A percentile compares a stretch with the other conserved stretches of the same genome.
These are phyloP conservation scores for Pigoraptor vietnamica DNA, from an alignment of 78 protist species.

Conservation along the genomic window DNA sequence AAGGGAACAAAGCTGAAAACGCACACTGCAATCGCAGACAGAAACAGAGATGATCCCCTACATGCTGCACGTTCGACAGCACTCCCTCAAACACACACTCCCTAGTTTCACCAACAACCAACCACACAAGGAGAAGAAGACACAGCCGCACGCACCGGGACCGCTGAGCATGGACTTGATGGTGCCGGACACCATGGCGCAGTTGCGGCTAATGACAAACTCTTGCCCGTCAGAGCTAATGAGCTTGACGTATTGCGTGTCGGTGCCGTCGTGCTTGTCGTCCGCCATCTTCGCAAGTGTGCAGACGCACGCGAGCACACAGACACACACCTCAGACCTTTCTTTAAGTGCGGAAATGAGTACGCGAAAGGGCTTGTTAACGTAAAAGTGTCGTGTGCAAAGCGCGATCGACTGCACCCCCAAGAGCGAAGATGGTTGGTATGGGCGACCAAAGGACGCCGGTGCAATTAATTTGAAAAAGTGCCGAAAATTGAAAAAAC, in stretches of 20 bases:
- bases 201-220: slow-evolving; percentile 55
- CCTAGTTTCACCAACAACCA: not conserved
- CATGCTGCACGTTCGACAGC: too few species aligned
- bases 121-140: not conserved
- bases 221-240: slow-evolving; percentile 45
- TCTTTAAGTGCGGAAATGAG: too few species aligned
- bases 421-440: not conserved
- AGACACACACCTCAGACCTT: not conserved
- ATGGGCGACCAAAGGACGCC: not conserved
- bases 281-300: not conserved
- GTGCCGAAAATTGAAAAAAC: not conserved
- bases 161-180: slow-evolving; percentile 79
- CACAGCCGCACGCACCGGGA: slow-evolving; percentile 28
- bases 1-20: too few species aligned
- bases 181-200: slow-evolving; percentile 73
- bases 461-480: not conserved
- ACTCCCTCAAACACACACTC: not conserved
- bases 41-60: too few species aligned
- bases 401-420: not conserved
- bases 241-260: slow-evolving; percentile 18
- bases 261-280: not conserved
- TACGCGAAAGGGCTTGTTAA: not conserved
- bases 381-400: not conserved
- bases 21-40: too few species aligned
- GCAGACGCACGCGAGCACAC: too few species aligned